Evolutionary conservation across 805 yeast species (phyloP).

Genomic region (Debaryomyces prosopidis): DNA sequence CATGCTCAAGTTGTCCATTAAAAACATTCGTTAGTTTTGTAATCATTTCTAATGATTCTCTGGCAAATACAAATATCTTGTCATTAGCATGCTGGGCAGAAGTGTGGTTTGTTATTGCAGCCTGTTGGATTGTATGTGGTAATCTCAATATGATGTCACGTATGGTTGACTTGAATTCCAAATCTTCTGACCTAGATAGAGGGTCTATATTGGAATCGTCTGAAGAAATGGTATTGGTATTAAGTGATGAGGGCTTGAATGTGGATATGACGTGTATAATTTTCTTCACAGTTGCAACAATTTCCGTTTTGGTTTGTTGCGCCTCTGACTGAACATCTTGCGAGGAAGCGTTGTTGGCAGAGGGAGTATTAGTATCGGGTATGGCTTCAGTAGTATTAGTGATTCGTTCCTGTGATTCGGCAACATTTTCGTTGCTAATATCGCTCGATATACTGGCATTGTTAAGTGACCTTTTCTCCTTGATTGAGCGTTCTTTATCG

Average conservation of each 20-base stretch:
- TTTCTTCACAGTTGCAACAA: slow-evolving; percentile 84
- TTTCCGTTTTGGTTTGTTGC: slow-evolving; percentile 69
- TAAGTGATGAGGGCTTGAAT: slow-evolving; percentile 50
- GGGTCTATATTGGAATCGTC: slow-evolving; percentile 50
- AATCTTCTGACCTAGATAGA: slow-evolving; percentile 35
- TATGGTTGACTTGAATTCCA: slow-evolving; percentile 61
- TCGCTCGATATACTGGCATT: not conserved
- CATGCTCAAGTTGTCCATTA: slow-evolving; percentile 79
- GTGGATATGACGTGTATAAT: slow-evolving; percentile 84
- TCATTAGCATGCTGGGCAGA: slow-evolving; percentile 45
- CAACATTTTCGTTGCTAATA: slow-evolving; percentile 12
- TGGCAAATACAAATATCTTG: slow-evolving; percentile 76
- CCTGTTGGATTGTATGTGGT: slow-evolving; percentile 58
- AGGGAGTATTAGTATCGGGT: not conserved
- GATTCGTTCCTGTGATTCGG: slow-evolving; percentile 15
- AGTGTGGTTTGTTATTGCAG: slow-evolving; percentile 14
- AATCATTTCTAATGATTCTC: slow-evolving; percentile 87
- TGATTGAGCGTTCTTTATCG: slow-evolving; percentile 43
- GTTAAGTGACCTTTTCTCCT: slow-evolving; percentile 18
- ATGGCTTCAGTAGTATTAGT: slow-evolving; percentile 5
- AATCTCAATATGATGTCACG: slow-evolving; percentile 73
- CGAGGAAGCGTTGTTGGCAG: not conserved
- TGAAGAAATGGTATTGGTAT: slow-evolving; percentile 14
- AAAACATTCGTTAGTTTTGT: slow-evolving; percentile 79
- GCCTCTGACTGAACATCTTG: slow-evolving; percentile 4